These are phyloP conservation scores for Paraphoma sp. DNA, from an alignment of 2,329 filamentous ascomycete species.

Conservation along the genomic window DNA sequence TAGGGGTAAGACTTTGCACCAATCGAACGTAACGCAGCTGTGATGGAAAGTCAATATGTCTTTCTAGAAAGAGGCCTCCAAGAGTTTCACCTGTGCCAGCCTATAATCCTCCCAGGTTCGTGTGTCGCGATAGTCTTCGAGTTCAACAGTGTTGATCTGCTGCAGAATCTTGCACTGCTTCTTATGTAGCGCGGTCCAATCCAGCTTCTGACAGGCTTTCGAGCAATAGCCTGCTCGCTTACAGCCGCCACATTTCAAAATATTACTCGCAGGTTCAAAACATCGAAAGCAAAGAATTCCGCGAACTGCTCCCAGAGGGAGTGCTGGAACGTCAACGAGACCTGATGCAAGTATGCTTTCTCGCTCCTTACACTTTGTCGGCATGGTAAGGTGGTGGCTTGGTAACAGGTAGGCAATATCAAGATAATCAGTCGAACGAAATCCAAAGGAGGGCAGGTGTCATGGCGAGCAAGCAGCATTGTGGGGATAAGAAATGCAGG, in stretches of 20 bases:
- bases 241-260: constrained; percentile 21
- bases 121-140: constrained; percentile 16
- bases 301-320: constrained; percentile 22
- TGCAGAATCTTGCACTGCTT: constrained; percentile 24
- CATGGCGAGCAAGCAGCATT: background rate
- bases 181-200: constrained; percentile 24
- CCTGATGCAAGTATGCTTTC: constrained; percentile 21
- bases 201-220: constrained; percentile 24
- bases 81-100: constrained; percentile 9
- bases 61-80: background rate
- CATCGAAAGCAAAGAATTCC: constrained; percentile 25
- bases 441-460: no score
- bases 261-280: constrained; percentile 16
- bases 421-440: no score
- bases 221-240: constrained; percentile 26
- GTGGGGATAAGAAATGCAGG: background rate
- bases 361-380: constrained; percentile 23
- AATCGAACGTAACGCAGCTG: constrained; percentile 15
- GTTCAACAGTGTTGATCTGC: constrained; percentile 18
- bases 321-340: constrained; percentile 11
- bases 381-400: constrained; percentile 7
- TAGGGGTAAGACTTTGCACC: constrained; percentile 8
- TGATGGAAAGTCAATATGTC: background rate
- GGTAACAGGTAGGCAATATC: background rate
- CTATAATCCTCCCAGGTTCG: constrained; percentile 22